These are phyloP conservation scores for Penicillium sp. DNA, from an alignment of 2,329 filamentous ascomycete genomes.

Conservation along the genomic window DNA sequence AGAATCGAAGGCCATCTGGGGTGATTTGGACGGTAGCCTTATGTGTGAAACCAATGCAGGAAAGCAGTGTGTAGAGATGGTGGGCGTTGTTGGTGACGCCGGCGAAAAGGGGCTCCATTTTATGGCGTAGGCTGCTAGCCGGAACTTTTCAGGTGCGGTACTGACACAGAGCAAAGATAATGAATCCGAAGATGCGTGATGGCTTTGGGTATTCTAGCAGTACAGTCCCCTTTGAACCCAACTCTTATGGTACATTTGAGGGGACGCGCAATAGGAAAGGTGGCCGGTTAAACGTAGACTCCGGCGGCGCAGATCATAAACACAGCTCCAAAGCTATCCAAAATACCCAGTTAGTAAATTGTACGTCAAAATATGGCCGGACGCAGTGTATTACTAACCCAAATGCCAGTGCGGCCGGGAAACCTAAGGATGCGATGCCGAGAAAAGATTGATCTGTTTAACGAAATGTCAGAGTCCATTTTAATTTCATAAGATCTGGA, in stretches of 20 bases:
- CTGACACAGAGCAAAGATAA: constrained; percentile 3
- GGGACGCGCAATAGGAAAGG: constrained; percentile 20
- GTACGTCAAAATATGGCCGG: constrained; percentile 10
- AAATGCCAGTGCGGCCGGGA: constrained; percentile 84
- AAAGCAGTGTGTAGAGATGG: constrained; percentile 59
- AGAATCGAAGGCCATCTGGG: constrained; percentile 80
- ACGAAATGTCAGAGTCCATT: constrained; percentile 6
- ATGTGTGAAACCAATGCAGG: constrained; percentile 60
- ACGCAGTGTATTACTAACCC: constrained; percentile 62
- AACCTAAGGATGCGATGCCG: constrained; percentile 72
- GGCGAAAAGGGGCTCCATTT: constrained; percentile 52
- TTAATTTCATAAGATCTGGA: not conserved
- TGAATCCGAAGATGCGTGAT: constrained; percentile 15
- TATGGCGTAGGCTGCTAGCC: constrained; percentile 6
- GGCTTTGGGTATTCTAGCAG: constrained; percentile 33
- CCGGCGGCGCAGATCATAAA: constrained; percentile 99
- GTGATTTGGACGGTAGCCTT: constrained; percentile 71
- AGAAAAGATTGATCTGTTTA: constrained; percentile 72
- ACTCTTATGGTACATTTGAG: constrained; percentile 38
- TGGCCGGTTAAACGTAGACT: constrained; percentile 77
- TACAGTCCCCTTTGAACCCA: constrained; percentile 31
- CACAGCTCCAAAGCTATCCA: constrained; percentile 77
- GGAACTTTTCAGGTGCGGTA: not conserved
- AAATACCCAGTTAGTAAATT: constrained; percentile 2
- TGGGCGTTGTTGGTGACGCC: constrained; percentile 62